These are phyloP conservation scores for Phytopythium cucurbitacearum DNA, from an alignment of 352 stramenopile species.

Conservation along the genomic window DNA sequence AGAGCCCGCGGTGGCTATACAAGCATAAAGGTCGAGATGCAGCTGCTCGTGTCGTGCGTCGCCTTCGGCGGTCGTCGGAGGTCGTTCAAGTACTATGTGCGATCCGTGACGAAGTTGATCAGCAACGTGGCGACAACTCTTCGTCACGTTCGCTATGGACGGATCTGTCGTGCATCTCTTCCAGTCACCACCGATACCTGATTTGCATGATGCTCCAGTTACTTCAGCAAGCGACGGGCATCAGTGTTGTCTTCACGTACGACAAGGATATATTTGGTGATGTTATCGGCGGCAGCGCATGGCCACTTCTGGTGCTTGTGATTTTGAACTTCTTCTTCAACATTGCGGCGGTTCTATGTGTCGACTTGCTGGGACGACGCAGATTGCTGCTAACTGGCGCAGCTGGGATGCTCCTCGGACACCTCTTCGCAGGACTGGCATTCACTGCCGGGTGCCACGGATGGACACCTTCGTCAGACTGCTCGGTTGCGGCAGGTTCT, in stretches of 20 bases:
- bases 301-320: slow-evolving; percentile 20
- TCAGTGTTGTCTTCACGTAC: slow-evolving; percentile 38
- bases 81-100: slow-evolving; percentile 25
- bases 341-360: slow-evolving; percentile 33
- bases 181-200: slow-evolving; percentile 18
- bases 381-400: slow-evolving; percentile 32
- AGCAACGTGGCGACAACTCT: slow-evolving; percentile 15
- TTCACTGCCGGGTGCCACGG: slow-evolving; percentile 37
- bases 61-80: slow-evolving; percentile 22
- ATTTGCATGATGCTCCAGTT: slow-evolving; percentile 34
- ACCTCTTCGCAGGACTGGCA: slow-evolving; percentile 26
- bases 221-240: slow-evolving; percentile 36
- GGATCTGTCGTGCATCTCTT: slow-evolving; percentile 19
- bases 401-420: slow-evolving; percentile 36
- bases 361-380: slow-evolving; percentile 33
- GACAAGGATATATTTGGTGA: slow-evolving; percentile 33
- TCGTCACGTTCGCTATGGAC: slow-evolving; percentile 12
- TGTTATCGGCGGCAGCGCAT: too few species aligned
- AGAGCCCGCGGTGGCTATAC: slow-evolving; percentile 49
- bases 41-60: slow-evolving; percentile 20
- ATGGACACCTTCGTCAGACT: slow-evolving; percentile 2
- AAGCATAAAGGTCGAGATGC: slow-evolving; percentile 28
- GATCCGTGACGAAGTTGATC: slow-evolving; percentile 37
- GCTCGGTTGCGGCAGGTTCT: neutral
- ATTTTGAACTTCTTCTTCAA: slow-evolving; percentile 35